A percentile compares a stretch with the other conserved stretches of the same genome.
phyloP scores from a whole-genome alignment of 73 alveolate species.

The Symbiodinium natans region DNA sequence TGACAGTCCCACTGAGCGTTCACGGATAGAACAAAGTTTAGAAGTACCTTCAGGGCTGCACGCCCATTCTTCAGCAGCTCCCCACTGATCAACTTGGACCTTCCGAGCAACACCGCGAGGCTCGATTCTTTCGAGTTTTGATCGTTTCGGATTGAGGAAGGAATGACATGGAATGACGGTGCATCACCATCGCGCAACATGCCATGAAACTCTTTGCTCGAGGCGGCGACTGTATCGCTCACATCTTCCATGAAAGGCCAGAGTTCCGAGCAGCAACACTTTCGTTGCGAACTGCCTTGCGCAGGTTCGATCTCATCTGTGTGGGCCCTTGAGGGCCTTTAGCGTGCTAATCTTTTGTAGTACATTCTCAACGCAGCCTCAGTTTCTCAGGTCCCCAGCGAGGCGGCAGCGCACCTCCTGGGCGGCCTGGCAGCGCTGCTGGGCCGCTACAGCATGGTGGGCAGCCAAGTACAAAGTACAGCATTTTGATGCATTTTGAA shows the following conservation, averaged over 20 bases:
- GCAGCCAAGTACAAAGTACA: not conserved
- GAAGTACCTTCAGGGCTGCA: conserved; percentile 72
- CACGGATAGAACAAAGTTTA: no score
- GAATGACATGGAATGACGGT: no score
- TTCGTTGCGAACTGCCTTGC: not conserved
- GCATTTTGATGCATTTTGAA: not conserved
- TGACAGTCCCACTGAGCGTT: no score
- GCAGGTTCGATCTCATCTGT: not conserved
- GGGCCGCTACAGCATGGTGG: conserved; percentile 18
- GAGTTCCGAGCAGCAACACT: not conserved
- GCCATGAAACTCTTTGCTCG: not conserved
- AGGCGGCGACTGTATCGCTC: conserved; percentile 51
- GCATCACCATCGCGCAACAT: no score
- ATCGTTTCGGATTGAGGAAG: not conserved
- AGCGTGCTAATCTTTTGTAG: no score
- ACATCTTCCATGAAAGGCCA: conserved; percentile 47
- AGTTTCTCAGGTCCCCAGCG: not conserved
- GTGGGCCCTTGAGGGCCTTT: not conserved
- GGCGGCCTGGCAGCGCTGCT: conserved; percentile 12
- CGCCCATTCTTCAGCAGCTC: conserved; percentile 52
- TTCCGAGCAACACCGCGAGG: conserved; percentile 77
- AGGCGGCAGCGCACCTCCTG: conserved; percentile 17
- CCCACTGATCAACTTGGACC: conserved; percentile 87
- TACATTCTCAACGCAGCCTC: no score
- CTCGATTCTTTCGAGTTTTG: not conserved